Evolutionary conservation across 441 rosid species (phyloP), one percentile per base, ranked within the genome.

Genomic region (Brassica balearica): DNA sequence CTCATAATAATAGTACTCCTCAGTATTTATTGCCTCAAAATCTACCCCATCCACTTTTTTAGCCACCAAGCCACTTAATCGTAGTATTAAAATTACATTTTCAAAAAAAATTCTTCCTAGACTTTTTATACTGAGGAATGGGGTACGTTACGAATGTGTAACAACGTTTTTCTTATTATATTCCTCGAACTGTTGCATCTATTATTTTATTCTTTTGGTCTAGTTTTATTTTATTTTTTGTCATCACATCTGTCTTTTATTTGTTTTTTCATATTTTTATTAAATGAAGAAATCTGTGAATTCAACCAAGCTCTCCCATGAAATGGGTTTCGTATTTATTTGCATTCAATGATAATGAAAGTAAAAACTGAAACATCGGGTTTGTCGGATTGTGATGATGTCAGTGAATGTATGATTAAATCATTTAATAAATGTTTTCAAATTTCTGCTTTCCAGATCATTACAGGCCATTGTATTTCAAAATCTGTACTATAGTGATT

Each of bases 321-420:
- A 19, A 68, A 62, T 19, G 11, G 56, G 61, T 59, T 73, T 73
- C 56, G 51, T 48, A 78, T 79, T 73, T 74, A 60, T 48, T 36
- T 23, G 61, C 67, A 79, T 74, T 74, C 55, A 79, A 55, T 79
- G 68, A 41, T 27, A 68, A 68, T 53, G 61, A 63, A 69, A 63
- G 61, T 41, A 74, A 69, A 71, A 25, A 25, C 53, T 55, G 67
- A 73, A 62, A 68, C 22, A 63, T 68, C 70, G 74, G 60, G 62
- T 74, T 74, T 74, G 75, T 79, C 71, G 72, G 67, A 56, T 74
- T 74, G 75, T 56, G 62, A 79, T 74, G 61, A 69, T 79, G 78
- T 53, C 78, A 79, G 82, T 63, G 59, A 9, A 53, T 53, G 71
- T 11, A 79, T 79, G 75, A 79, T 79, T 69, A 71, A 62, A 61